Evolutionary conservation across 495 filamentous ascomycete genomes (phyloP), one percentile per base, ranked within the genome.

Genomic region (Talaromyces borbonicus): DNA sequence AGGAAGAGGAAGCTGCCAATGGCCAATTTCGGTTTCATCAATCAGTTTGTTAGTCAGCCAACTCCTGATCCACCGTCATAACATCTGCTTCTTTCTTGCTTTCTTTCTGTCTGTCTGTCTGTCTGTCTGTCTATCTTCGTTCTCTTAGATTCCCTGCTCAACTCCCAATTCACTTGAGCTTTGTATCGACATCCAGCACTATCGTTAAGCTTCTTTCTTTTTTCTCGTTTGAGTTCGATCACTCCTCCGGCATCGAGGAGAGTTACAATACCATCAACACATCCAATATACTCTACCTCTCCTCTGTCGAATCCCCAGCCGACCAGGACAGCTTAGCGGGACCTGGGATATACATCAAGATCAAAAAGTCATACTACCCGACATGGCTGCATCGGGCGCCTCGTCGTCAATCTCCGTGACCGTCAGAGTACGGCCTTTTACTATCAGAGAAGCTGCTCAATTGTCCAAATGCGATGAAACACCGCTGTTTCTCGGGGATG

Each of bases 371-470:
- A 15, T 22, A 25, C 15, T 41, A n/a, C 23, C 37, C 59, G 70
- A 29, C 41, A 80, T 81, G 77, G 63, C 71, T 47, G 56, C 59
- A 49, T 54, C 72, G 53, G 74, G 73, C 52, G 77, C 77, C 62
- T 78, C 83, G 43, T 81, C 77, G 42, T 86, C 78, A 26, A 87
- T 95, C 57, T 80, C 78, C 29, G 68, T 66, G 40, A 57, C 68
- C 72, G 89, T 98, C 50, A 80, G 92, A 60, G 92, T 98, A 38
- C 86, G 92, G 52, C 92, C 92, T 4, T 98, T 98, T 59, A 98
- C 69, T 1, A 69, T 77, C 35, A 65, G 78, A 52, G 79, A 83
- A 61, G 79, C 79, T 40, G 79, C 79, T 22, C 79, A 83, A 53
- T 56, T 83, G 41, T 75, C 84, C 30, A 82, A 79, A 61, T 79